Conservation (phyloP, 1,284 basidiomycete species). For the Porodaedalea pini region DNA sequence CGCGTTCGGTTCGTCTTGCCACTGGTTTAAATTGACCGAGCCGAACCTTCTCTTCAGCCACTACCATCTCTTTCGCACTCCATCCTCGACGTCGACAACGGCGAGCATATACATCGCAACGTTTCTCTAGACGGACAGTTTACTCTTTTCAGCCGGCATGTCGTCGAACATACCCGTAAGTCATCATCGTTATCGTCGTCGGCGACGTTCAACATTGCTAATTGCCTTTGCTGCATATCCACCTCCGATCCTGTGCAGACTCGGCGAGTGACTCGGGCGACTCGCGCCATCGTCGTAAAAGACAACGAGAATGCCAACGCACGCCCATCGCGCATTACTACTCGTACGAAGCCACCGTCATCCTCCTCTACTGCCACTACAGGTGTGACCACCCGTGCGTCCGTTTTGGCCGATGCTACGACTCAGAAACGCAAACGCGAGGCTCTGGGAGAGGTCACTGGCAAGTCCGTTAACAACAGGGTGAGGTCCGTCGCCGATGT, state of each 20-base stretch:
- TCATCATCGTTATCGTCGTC: slow-evolving; percentile 1
- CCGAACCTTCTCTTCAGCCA: slow-evolving; percentile 13
- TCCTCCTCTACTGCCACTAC: slow-evolving; percentile 37
- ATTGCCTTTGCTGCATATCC: background rate
- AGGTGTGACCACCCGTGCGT: slow-evolving; percentile 28
- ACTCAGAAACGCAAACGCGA: slow-evolving; percentile 69
- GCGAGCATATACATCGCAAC: background rate
- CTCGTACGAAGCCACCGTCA: slow-evolving; percentile 56
- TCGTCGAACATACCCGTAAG: slow-evolving; percentile 22
- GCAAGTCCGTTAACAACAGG: slow-evolving; percentile 37
- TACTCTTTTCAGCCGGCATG: slow-evolving; percentile 8
- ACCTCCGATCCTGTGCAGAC: slow-evolving; percentile 35
- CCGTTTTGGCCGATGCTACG: slow-evolving; percentile 37
- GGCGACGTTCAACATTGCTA: slow-evolving; percentile 9
- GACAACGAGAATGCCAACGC: slow-evolving; percentile 59
- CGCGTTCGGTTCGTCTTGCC: slow-evolving; percentile 19
- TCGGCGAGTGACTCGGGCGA: slow-evolving; percentile 55
- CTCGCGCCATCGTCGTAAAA: slow-evolving; percentile 46
- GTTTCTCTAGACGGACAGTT: background rate
- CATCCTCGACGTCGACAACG: background rate
- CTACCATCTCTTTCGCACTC: slow-evolving; percentile 4
- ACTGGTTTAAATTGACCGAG: slow-evolving; percentile 9
- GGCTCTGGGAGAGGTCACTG: slow-evolving; percentile 64
- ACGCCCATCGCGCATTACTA: slow-evolving; percentile 47
- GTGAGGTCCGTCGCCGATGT: slow-evolving; percentile 28